phyloP scores from a whole-genome alignment of 192 early-diverging fungal species.

The Powellomyces hirtus region DNA sequence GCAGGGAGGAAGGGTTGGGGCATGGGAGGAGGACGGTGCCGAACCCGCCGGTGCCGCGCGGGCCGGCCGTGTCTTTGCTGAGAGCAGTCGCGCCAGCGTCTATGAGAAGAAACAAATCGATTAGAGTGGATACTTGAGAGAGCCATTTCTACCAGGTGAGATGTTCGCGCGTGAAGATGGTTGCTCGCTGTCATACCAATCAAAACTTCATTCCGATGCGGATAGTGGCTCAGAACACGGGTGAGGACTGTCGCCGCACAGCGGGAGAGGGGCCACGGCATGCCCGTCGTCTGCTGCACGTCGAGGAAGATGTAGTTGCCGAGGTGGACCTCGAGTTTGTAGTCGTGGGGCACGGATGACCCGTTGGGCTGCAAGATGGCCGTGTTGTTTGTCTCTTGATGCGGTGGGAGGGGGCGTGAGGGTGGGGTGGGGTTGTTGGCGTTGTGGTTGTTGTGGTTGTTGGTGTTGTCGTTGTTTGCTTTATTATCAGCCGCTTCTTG shows the following conservation, averaged over 20 bases:
- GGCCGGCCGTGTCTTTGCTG: slow-evolving; percentile 19
- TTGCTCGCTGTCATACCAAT: slow-evolving; percentile 1
- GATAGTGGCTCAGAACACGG: slow-evolving; percentile 19
- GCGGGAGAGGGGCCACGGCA: slow-evolving; percentile 8
- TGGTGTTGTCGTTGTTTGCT: not conserved
- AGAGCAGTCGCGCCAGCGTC: slow-evolving; percentile 18
- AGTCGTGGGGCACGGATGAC: not conserved
- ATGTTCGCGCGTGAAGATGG: no score
- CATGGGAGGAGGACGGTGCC: slow-evolving; percentile 6
- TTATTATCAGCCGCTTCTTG: not conserved
- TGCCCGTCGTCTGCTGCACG: slow-evolving; percentile 19
- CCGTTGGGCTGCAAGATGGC: not conserved
- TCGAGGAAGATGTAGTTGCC: slow-evolving; percentile 24
- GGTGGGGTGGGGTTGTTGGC: not conserved
- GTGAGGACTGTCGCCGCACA: slow-evolving; percentile 20
- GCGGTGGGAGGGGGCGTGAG: no score
- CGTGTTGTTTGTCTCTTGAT: not conserved
- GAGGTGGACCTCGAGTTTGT: slow-evolving; percentile 14
- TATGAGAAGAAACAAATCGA: not conserved
- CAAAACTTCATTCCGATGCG: slow-evolving; percentile 10
- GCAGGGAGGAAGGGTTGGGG: no score
- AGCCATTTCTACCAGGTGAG: no score
- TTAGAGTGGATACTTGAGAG: not conserved
- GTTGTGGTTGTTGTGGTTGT: not conserved
- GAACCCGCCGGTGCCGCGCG: slow-evolving; percentile 5